Evolutionary conservation across 1,284 basidiomycete species (phyloP).

Genomic region (Uromyces viciae-fabae): DNA sequence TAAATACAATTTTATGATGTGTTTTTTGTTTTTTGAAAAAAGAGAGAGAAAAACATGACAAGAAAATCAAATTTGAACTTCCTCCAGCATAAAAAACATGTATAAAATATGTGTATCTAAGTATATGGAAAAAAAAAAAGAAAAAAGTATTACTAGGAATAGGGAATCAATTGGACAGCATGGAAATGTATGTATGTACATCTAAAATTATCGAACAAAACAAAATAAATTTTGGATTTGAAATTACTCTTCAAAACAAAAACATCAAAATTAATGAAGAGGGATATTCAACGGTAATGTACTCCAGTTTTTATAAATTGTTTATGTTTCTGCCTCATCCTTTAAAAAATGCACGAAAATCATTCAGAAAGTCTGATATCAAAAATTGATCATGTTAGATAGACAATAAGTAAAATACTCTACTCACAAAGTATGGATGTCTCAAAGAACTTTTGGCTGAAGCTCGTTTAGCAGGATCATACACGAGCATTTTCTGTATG

Average conservation of each 20-base stretch:
- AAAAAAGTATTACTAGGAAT: neutral
- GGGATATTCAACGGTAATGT: neutral
- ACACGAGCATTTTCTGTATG: constrained; percentile 71
- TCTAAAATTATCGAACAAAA: too few species aligned
- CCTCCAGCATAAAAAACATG: too few species aligned
- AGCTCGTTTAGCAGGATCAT: constrained; percentile 89
- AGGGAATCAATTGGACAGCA: neutral
- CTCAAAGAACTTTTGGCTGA: constrained; percentile 81
- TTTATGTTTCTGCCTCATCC: constrained; percentile 6
- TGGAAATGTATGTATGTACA: too few species aligned
- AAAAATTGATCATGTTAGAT: neutral
- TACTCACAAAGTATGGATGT: constrained; percentile 70
- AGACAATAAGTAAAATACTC: neutral
- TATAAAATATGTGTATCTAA: too few species aligned
- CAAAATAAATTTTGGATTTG: neutral
- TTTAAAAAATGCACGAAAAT: neutral
- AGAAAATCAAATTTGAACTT: too few species aligned
- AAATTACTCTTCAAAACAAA: neutral
- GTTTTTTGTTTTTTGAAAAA: too few species aligned
- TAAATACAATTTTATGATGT: too few species aligned
- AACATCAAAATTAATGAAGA: neutral
- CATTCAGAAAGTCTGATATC: neutral
- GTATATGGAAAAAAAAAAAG: too few species aligned
- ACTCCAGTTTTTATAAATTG: neutral
- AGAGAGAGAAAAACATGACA: too few species aligned